Evolutionary conservation across 139 green algal genomes (phyloP).

Genomic region (Chlamydomonas asymmetrica): DNA sequence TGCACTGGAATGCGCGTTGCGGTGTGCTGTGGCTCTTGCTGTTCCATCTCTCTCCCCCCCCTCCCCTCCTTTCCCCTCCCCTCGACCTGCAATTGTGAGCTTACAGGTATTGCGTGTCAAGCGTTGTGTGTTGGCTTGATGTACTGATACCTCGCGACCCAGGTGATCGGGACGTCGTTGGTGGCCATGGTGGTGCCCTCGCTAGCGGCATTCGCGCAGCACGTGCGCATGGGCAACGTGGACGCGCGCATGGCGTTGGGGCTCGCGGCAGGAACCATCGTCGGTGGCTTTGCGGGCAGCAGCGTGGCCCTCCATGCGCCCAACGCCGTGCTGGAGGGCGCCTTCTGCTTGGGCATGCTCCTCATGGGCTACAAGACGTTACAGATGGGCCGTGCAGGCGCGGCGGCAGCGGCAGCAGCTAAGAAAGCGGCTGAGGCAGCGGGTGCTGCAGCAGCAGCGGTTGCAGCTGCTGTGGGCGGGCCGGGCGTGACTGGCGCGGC

Average conservation of each 20-base stretch:
- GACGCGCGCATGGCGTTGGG: constrained; percentile 65
- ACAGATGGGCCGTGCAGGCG: neutral
- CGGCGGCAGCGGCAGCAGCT: neutral
- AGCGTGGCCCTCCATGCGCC: constrained; percentile 54
- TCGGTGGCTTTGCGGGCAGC: constrained; percentile 60
- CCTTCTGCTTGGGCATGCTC: constrained; percentile 69
- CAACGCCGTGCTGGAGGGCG: constrained; percentile 53
- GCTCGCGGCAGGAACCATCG: constrained; percentile 55
- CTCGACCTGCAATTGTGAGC: neutral
- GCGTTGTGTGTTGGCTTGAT: constrained; percentile 5
- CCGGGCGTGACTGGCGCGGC: no score
- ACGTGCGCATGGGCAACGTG: constrained; percentile 74
- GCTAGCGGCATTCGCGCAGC: constrained; percentile 54
- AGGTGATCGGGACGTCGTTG: constrained; percentile 66
- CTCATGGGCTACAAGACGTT: constrained; percentile 66
- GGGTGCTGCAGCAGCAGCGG: no score
- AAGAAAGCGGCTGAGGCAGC: neutral
- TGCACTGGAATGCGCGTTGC: no score
- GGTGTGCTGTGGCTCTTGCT: no score
- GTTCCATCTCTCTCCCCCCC: no score
- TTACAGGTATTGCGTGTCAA: neutral
- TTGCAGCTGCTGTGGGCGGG: no score
- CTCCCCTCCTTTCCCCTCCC: no score
- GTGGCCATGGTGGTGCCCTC: constrained; percentile 67
- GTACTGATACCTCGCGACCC: constrained; percentile 33